Evolutionary conservation across 1,284 basidiomycete genomes (phyloP).

Genomic region (Neonothopanus nambi): DNA sequence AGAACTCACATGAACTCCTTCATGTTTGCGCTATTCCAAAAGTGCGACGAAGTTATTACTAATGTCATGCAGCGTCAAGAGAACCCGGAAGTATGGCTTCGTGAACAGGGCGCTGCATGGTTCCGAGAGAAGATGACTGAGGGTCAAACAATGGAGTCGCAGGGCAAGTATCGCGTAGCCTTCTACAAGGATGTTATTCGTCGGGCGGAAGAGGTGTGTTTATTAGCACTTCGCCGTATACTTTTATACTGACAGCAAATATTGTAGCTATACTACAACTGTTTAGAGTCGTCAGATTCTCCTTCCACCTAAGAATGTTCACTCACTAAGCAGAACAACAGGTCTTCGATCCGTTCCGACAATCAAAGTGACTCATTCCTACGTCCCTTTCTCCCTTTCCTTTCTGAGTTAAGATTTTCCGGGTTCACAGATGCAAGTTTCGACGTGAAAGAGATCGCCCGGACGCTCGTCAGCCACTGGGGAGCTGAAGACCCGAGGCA

Average conservation of each 20-base stretch:
- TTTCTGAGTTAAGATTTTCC: too few species aligned
- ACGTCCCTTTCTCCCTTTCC: too few species aligned
- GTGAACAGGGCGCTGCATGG: not conserved
- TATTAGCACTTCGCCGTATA: too few species aligned
- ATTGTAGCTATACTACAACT: too few species aligned
- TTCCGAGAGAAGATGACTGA: conserved; percentile 5
- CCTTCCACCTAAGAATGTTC: too few species aligned
- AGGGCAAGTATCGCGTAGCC: not conserved
- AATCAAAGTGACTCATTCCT: too few species aligned
- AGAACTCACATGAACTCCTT: not conserved
- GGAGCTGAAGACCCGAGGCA: not conserved
- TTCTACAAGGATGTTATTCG: not conserved
- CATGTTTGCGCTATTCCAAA: not conserved
- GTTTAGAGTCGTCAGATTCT: too few species aligned
- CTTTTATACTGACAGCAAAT: too few species aligned
- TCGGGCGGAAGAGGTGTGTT: not conserved
- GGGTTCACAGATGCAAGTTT: too few species aligned
- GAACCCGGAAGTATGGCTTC: not conserved
- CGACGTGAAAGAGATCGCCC: not conserved
- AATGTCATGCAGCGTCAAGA: not conserved
- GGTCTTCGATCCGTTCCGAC: too few species aligned
- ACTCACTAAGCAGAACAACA: too few species aligned
- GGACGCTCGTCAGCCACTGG: not conserved
- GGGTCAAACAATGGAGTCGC: not conserved
- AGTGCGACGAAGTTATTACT: not conserved